phyloP scores from a whole-genome alignment of 176 grass and related monocot species.

The Musa beccarii region DNA sequence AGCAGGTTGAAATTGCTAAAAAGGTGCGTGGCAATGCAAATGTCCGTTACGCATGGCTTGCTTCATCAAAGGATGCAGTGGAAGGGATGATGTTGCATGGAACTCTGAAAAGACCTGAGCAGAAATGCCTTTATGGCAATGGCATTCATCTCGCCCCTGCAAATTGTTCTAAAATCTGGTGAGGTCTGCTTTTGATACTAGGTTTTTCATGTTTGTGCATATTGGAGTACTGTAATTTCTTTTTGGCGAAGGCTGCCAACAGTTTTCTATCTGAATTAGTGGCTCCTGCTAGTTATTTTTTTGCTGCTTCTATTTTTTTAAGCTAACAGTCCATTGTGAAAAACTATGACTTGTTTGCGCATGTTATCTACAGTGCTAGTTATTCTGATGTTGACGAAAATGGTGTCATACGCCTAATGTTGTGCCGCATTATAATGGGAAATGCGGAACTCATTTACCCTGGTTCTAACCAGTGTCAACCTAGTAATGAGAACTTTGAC shows the following conservation, averaged over 20 bases:
- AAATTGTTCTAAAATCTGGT: constrained; percentile 59
- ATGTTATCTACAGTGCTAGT: constrained; percentile 50
- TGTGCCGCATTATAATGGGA: constrained; percentile 92
- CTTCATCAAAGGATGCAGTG: constrained; percentile 59
- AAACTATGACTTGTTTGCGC: not conserved
- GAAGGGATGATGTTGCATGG: constrained; percentile 64
- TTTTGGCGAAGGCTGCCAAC: not conserved
- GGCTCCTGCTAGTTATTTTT: not conserved
- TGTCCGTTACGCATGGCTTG: constrained; percentile 83
- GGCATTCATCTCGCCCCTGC: constrained; percentile 65
- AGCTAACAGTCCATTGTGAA: not conserved
- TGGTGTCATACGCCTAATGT: constrained; percentile 68
- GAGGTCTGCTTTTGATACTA: constrained; percentile 13
- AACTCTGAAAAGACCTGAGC: constrained; percentile 35
- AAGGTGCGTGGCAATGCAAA: constrained; percentile 54
- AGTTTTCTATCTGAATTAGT: not conserved
- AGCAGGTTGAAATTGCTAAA: constrained; percentile 46
- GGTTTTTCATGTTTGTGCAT: not conserved
- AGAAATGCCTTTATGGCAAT: constrained; percentile 39
- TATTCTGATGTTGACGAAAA: constrained; percentile 82
- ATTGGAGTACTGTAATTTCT: not conserved
- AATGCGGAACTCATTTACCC: constrained; percentile 68
- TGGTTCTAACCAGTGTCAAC: constrained; percentile 60
- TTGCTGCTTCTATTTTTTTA: not conserved
- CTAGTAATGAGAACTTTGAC: constrained; percentile 69